A percentile compares a stretch with the other conserved stretches of the same genome.
Evolutionary conservation across 2,329 filamentous ascomycete species (phyloP).

Genomic region (Talaromyces piceae): DNA sequence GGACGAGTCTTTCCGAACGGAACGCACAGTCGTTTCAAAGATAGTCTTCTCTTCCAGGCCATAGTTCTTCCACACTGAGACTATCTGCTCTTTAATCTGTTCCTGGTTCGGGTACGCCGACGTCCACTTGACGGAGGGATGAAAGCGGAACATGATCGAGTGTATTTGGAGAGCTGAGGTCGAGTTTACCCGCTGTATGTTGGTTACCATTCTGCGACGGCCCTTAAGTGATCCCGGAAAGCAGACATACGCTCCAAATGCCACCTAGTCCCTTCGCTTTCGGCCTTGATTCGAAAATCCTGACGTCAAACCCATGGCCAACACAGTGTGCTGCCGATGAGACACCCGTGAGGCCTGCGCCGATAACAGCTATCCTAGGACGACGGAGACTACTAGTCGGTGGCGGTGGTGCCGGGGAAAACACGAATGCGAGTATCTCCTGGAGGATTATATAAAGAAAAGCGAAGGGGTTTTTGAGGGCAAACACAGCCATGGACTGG

Average conservation of each 20-base stretch:
- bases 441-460: slow-evolving; percentile 26
- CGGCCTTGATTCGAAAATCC: slow-evolving; percentile 66
- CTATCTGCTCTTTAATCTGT: slow-evolving; percentile 67
- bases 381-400: slow-evolving; percentile 46
- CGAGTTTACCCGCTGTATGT: slow-evolving; percentile 62
- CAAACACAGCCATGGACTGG: slow-evolving; percentile 6
- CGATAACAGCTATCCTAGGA: slow-evolving; percentile 62
- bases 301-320: slow-evolving; percentile 76
- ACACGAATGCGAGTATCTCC: slow-evolving; percentile 35
- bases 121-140: slow-evolving; percentile 68
- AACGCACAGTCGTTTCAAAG: slow-evolving; percentile 63
- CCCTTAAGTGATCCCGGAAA: background rate
- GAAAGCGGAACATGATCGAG: slow-evolving; percentile 80
- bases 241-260: slow-evolving; percentile 63
- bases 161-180: slow-evolving; percentile 79
- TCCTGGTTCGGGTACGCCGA: slow-evolving; percentile 69
- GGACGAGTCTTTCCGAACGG: slow-evolving; percentile 59
- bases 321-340: slow-evolving; percentile 75
- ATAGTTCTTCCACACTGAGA: slow-evolving; percentile 67
- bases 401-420: slow-evolving; percentile 63
- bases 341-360: slow-evolving; percentile 66
- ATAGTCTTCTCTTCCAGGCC: slow-evolving; percentile 61
- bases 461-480: slow-evolving; percentile 17
- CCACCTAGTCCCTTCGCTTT: slow-evolving; percentile 60
- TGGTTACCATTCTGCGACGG: background rate